phyloP scores from a whole-genome alignment of 257 asterid genomes.

The Solanum arcanum region DNA sequence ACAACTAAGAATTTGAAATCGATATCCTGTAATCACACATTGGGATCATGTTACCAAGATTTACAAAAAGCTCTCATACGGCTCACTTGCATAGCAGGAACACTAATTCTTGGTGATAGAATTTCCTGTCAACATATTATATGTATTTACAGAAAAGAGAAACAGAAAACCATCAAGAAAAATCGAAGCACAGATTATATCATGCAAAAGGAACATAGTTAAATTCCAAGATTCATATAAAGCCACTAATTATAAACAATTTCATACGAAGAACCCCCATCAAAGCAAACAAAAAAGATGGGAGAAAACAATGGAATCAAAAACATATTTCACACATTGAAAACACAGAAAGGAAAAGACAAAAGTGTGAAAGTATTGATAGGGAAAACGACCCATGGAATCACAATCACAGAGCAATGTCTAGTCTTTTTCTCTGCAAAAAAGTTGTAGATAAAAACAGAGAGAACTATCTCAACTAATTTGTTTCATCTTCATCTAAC shows the following conservation, averaged over 20 bases:
- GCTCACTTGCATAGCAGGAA: not conserved
- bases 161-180: not conserved
- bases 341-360: not conserved
- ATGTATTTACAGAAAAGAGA: not conserved
- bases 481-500: not conserved
- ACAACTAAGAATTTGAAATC: not conserved
- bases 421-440: not conserved
- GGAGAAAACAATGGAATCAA: not conserved
- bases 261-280: not conserved
- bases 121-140: not conserved
- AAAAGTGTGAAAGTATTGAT: not conserved
- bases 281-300: not conserved
- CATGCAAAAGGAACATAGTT: not conserved
- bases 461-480: not conserved
- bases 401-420: not conserved
- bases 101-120: not conserved
- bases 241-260: not conserved
- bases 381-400: not conserved
- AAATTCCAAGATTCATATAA: not conserved
- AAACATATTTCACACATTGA: not conserved
- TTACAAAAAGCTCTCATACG: not conserved
- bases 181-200: not conserved
- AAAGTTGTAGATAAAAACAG: not conserved
- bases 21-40: not conserved
- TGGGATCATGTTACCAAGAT: not conserved